A percentile compares a stretch with the other conserved stretches of the same genome.
These are phyloP conservation scores for Myriangium duriaei DNA, from an alignment of 2,329 filamentous ascomycete genomes.

Conservation along the genomic window DNA sequence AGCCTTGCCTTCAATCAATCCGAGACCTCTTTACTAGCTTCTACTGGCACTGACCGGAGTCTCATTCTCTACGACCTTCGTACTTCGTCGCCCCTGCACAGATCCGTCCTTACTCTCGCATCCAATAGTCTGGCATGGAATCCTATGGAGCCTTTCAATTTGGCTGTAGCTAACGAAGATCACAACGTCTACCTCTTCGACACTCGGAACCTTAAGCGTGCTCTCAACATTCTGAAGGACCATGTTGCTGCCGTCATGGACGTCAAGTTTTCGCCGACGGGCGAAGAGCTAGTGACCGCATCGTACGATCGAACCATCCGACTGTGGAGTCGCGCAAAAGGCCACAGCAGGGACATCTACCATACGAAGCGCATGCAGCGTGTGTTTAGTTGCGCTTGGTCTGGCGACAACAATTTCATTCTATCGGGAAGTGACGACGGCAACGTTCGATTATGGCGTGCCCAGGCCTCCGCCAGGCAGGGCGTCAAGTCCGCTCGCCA, in stretches of 20 bases:
- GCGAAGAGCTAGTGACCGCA: conserved; percentile 82
- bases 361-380: conserved; percentile 97
- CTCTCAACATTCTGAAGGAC: conserved; percentile 79
- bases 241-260: conserved; percentile 92
- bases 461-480: conserved; percentile 68
- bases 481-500: conserved; percentile 79
- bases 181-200: conserved; percentile 91
- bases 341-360: conserved; percentile 85
- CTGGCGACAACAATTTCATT: conserved; percentile 79
- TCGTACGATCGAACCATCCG: conserved; percentile 82
- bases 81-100: conserved; percentile 69
- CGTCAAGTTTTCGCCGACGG: conserved; percentile 87
- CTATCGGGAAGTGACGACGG: conserved; percentile 89
- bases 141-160: conserved; percentile 92
- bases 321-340: conserved; percentile 67
- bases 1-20: conserved; percentile 83
- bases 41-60: conserved; percentile 71
- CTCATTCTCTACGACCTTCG: conserved; percentile 87
- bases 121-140: conserved; percentile 85
- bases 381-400: conserved; percentile 75
- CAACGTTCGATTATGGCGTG: conserved; percentile 80
- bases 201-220: conserved; percentile 78
- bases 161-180: conserved; percentile 86
- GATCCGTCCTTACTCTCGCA: conserved; percentile 68
- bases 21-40: conserved; percentile 82